phyloP scores from a whole-genome alignment of 805 yeast species.

The Saccharomycopsis microspora region DNA sequence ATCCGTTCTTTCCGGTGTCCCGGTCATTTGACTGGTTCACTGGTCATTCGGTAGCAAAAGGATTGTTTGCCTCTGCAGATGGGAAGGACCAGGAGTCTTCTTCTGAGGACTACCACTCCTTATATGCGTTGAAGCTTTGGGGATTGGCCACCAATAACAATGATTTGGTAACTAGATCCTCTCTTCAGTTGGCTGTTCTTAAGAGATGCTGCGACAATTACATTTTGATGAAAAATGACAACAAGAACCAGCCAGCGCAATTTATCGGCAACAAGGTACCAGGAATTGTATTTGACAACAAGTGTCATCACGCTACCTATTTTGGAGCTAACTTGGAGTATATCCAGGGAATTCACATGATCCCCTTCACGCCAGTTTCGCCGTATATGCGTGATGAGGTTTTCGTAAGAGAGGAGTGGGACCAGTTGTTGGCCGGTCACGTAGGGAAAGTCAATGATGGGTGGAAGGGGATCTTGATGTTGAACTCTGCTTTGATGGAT shows the following conservation, averaged over 20 bases:
- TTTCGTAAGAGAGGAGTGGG: constrained; percentile 59
- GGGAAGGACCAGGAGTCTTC: constrained; percentile 70
- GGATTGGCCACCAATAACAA: constrained; percentile 43
- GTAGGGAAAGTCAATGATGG: constrained; percentile 45
- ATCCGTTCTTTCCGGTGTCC: constrained; percentile 50
- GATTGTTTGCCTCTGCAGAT: constrained; percentile 57
- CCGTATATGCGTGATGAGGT: constrained; percentile 42
- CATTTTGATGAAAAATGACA: constrained; percentile 35
- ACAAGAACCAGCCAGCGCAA: constrained; percentile 42
- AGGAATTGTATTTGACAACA: constrained; percentile 66
- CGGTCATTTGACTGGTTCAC: constrained; percentile 66
- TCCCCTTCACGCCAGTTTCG: constrained; percentile 61
- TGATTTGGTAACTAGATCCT: constrained; percentile 41
- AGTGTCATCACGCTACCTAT: constrained; percentile 62
- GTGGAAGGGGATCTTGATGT: constrained; percentile 62
- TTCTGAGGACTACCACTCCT: constrained; percentile 65
- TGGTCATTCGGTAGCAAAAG: constrained; percentile 76
- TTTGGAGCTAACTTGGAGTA: constrained; percentile 65
- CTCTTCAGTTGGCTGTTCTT: constrained; percentile 51
- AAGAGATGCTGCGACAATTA: constrained; percentile 35
- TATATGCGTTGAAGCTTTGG: constrained; percentile 58
- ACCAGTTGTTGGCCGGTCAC: constrained; percentile 32
- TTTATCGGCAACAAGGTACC: constrained; percentile 55
- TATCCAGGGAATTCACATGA: constrained; percentile 71
- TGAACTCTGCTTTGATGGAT: constrained; percentile 65